These are phyloP conservation scores for Penicillium sp. DNA, from an alignment of 2,329 filamentous ascomycete species.

Conservation along the genomic window DNA sequence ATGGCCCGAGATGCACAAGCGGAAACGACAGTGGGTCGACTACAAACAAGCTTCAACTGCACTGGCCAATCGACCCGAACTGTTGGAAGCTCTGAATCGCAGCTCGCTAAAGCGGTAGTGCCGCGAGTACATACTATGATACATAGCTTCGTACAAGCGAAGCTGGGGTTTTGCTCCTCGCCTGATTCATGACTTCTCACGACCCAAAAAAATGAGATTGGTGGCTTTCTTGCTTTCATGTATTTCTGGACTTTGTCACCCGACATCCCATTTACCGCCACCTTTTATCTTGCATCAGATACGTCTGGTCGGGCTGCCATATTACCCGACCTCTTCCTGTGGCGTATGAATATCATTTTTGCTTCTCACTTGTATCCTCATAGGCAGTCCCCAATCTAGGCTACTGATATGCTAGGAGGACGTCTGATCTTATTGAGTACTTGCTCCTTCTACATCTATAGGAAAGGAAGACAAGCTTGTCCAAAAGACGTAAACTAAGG, in stretches of 20 bases:
- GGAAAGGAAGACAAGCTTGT: neutral
- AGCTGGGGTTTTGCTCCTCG: slow-evolving; percentile 6
- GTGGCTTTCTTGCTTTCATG: slow-evolving; percentile 16
- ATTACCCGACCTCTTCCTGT: slow-evolving; percentile 2
- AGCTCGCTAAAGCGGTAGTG: slow-evolving; percentile 60
- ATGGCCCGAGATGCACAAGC: slow-evolving; percentile 93
- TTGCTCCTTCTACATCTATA: neutral
- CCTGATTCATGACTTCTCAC: slow-evolving; percentile 21
- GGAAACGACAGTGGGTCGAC: slow-evolving; percentile 82
- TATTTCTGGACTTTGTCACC: slow-evolving; percentile 2
- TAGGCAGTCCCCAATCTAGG: slow-evolving; percentile 4
- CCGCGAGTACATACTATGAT: slow-evolving; percentile 8
- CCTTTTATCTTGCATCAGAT: slow-evolving; percentile 10
- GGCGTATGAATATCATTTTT: slow-evolving; percentile 4
- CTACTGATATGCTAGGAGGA: neutral
- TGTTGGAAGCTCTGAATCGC: slow-evolving; percentile 78
- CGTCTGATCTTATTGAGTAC: slow-evolving; percentile 1
- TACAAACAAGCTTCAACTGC: slow-evolving; percentile 75
- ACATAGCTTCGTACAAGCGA: slow-evolving; percentile 1
- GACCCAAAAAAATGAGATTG: slow-evolving; percentile 18
- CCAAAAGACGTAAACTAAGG: neutral
- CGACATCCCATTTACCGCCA: neutral
- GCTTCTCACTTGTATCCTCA: slow-evolving; percentile 5
- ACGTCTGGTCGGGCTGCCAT: slow-evolving; percentile 10
- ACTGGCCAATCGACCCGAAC: slow-evolving; percentile 72